A percentile compares a stretch with the other conserved stretches of the same genome.
Conservation (phyloP, 768 basidiomycete species). For the Hygrocybe coccinea region DNA sequence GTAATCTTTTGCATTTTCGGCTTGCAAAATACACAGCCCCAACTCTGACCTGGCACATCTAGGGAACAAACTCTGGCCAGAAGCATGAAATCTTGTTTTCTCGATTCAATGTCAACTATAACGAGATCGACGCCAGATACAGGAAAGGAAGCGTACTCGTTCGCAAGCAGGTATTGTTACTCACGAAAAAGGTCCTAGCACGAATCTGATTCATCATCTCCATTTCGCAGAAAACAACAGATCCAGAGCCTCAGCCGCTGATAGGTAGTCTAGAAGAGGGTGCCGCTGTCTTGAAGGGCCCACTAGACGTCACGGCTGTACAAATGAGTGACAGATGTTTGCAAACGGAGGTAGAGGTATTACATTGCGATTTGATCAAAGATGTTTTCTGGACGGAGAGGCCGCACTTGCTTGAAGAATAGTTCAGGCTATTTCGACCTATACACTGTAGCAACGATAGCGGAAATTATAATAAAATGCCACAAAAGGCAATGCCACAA, state of each 20-base stretch:
- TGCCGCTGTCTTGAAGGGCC: background rate
- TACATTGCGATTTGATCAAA: constrained; percentile 82
- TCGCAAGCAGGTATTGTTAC: constrained; percentile 48
- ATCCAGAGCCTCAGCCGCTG: background rate
- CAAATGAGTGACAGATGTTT: background rate
- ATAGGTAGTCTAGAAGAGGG: background rate
- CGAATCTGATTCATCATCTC: background rate
- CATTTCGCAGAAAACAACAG: background rate
- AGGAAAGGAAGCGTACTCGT: constrained; percentile 84
- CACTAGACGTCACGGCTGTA: too few species aligned
- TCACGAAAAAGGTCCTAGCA: background rate
- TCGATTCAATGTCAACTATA: constrained; percentile 85
- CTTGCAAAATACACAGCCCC: too few species aligned
- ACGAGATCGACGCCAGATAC: constrained; percentile 61
- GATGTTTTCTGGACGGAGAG: constrained; percentile 74
- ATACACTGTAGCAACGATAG: too few species aligned
- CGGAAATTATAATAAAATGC: too few species aligned
- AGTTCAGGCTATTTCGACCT: too few species aligned
- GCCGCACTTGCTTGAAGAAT: constrained; percentile 42
- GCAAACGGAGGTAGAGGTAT: constrained; percentile 45
- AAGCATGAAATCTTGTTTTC: constrained; percentile 91
- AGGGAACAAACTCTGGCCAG: constrained; percentile 86
- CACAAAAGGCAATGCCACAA: too few species aligned
- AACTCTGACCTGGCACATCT: background rate
- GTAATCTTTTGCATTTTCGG: too few species aligned